Base-by-base conservation (phyloP, 106 monocot genomes). In the Acorus calamus region DNA sequence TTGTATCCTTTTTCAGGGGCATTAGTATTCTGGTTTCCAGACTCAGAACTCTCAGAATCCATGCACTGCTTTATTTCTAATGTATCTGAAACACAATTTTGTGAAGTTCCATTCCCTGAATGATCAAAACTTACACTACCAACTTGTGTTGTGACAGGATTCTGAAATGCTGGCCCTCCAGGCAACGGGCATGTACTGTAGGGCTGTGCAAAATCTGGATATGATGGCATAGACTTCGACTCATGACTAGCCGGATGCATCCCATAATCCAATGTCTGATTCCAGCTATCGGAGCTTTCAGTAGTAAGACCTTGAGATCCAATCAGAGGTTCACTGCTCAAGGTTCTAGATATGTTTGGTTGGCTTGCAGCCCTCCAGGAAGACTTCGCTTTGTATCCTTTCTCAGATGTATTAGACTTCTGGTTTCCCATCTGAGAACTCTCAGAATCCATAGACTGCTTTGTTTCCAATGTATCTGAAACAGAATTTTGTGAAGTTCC, bases 381-480 rank as follows among this genome's bases (percentile, higher is more conserved):
- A 52, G 57, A 61, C 67, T 76, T 76, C 42, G 44, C 72, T 73
- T 67, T 83, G 49, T 9, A 42, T 42, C 56, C 41, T 42, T 67
- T 80, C 63, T 79, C 84, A 14, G 46, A 9, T 56, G 60, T 76
- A 50, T 69, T 80, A 78, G 70, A 74, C 50, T 59, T 76, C 71
- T 77, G 77, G 60, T 74, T 74, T 14, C 44, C 55, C 11, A 48
- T 53, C 46, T 52, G 49, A 28, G 65, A 46, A 41, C 57, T 53
- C 50, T 52, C 64, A 12, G 50, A 13, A 62, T 61, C 57, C 11
- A 43, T 5, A 57, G 74, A 44, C 48, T 69, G 75, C 45, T 10
- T 53, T 60, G 74, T 51, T n/a, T 74, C 54, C 47, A 50, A 7
- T 41, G 41, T 6, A 12, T 74, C 69, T 70, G 59, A 11, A 44